phyloP scores from a whole-genome alignment of 2,329 filamentous ascomycete species.

The Fusarium luffae region DNA sequence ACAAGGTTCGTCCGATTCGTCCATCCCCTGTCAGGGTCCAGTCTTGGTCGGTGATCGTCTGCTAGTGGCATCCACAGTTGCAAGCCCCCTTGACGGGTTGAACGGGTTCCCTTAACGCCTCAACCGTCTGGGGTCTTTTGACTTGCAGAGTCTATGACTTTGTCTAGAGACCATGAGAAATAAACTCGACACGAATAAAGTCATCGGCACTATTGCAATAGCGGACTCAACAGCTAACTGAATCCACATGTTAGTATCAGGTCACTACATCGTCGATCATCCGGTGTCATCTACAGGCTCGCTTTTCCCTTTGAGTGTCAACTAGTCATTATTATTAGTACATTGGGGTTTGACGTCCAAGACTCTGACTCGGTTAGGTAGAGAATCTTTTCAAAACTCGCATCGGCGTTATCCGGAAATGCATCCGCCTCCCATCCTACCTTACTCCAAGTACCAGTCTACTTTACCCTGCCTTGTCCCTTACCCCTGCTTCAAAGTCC shows the following conservation, averaged over 20 bases:
- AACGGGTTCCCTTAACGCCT: conserved; percentile 20
- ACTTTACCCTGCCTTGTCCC: neutral
- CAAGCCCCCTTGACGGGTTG: conserved; percentile 1
- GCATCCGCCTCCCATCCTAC: neutral
- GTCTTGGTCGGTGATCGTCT: conserved; percentile 9
- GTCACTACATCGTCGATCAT: neutral
- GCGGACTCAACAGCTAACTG: neutral
- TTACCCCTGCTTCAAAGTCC: conserved; percentile 17
- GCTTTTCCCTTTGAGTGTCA: neutral
- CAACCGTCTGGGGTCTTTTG: conserved; percentile 17
- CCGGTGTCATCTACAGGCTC: neutral
- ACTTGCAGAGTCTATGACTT: neutral
- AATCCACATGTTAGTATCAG: neutral
- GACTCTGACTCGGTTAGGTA: conserved; percentile 2
- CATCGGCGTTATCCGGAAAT: neutral
- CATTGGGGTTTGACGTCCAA: neutral
- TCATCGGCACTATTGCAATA: neutral
- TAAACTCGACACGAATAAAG: neutral
- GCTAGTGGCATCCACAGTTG: conserved; percentile 16
- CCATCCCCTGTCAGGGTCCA: neutral
- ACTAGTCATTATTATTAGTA: neutral
- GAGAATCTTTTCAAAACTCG: neutral
- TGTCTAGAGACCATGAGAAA: neutral
- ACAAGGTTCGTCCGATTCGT: conserved; percentile 5
- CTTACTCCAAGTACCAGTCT: neutral